Percentiles rank a stretch among this genome's conserved stretches.
Evolutionary conservation across 352 stramenopile genomes (phyloP).

Genomic region (Aphanomyces euteiches): DNA sequence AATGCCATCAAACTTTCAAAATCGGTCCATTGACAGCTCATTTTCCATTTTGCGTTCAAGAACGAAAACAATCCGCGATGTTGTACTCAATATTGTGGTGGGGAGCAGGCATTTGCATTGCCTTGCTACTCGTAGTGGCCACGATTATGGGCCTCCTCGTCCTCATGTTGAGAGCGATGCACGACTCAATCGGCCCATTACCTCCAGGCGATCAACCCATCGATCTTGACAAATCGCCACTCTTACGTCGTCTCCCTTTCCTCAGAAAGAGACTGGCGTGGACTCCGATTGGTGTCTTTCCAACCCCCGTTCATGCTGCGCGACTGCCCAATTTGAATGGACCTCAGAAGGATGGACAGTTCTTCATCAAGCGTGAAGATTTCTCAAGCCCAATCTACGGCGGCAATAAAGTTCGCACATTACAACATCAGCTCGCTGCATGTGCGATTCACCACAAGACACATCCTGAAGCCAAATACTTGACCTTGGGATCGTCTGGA

Average conservation of each 20-base stretch:
- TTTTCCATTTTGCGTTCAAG: neutral
- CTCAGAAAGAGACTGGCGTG: constrained; percentile 11
- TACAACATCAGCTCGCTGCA: constrained; percentile 23
- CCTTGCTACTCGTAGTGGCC: neutral
- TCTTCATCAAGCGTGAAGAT: constrained; percentile 30
- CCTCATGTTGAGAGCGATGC: neutral
- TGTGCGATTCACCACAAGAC: constrained; percentile 1
- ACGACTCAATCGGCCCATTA: constrained; percentile 11
- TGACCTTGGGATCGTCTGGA: constrained; percentile 10
- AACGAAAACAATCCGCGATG: neutral
- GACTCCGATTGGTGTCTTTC: constrained; percentile 26
- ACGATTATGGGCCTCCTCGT: neutral
- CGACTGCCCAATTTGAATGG: neutral
- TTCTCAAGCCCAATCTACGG: constrained; percentile 20
- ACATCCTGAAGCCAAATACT: neutral
- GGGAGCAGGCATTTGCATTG: neutral
- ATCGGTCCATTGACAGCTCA: neutral
- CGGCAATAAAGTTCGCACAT: constrained; percentile 30
- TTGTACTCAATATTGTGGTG: neutral
- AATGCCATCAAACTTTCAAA: neutral
- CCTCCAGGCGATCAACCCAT: neutral
- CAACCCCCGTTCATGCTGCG: constrained; percentile 22
- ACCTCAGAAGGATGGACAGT: neutral
- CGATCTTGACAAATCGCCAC: neutral
- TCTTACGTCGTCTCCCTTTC: constrained; percentile 30